These are phyloP conservation scores for Malassezia psittaci DNA, from an alignment of 1,284 basidiomycete genomes.

Conservation along the genomic window DNA sequence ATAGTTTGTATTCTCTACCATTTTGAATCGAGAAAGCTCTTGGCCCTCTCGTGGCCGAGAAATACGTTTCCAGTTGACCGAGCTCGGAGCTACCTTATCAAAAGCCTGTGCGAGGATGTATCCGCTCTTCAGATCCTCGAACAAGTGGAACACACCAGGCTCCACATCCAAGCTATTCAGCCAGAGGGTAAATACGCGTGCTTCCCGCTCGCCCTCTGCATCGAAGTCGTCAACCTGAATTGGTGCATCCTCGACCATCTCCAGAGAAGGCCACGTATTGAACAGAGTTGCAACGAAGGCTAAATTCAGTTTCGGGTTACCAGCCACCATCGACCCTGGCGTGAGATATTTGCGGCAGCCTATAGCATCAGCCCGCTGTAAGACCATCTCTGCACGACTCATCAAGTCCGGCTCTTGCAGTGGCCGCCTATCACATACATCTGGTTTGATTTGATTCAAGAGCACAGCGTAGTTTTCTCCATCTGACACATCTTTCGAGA, in stretches of 20 bases:
- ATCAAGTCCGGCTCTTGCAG: conserved; percentile 73
- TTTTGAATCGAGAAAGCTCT: conserved; percentile 85
- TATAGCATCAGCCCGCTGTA: conserved; percentile 85
- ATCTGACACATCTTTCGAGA: conserved; percentile 85
- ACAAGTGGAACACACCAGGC: conserved; percentile 88
- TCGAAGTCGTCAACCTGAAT: conserved; percentile 88
- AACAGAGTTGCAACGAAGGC: conserved; percentile 97
- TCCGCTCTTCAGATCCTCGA: conserved; percentile 86
- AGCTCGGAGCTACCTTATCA: conserved; percentile 85
- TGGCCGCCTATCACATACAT: conserved; percentile 82
- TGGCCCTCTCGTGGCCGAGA: conserved; percentile 75
- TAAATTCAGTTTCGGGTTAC: conserved; percentile 95
- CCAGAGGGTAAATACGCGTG: conserved; percentile 94
- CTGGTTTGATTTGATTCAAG: conserved; percentile 77
- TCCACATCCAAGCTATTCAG: conserved; percentile 93
- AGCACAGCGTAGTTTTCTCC: conserved; percentile 95
- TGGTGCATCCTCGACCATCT: conserved; percentile 71
- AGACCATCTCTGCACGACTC: conserved; percentile 75
- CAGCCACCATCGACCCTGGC: conserved; percentile 74
- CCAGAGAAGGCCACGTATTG: conserved; percentile 72
- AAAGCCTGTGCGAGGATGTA: conserved; percentile 85
- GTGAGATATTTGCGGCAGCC: conserved; percentile 94
- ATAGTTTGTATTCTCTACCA: conserved; percentile 97
- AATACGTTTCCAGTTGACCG: conserved; percentile 84
- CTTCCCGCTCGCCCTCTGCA: conserved; percentile 94